phyloP scores from a whole-genome alignment of 345 rosid species.

The Syzygium aqueum region DNA sequence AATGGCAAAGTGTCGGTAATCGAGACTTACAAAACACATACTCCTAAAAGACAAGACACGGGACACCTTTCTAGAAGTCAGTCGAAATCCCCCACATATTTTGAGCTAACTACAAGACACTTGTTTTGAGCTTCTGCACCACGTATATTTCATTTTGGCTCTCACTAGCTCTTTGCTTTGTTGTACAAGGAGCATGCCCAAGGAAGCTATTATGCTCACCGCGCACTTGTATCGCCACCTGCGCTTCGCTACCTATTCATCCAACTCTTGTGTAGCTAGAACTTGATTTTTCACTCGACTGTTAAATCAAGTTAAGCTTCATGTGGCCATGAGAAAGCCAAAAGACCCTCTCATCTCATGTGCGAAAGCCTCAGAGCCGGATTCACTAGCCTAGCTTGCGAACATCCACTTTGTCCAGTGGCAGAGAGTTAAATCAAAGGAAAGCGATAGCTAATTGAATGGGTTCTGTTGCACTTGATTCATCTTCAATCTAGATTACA shows the following conservation, averaged over 20 bases:
- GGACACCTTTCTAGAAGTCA: neutral
- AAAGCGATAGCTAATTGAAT: neutral
- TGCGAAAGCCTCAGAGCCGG: neutral
- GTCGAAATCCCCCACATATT: neutral
- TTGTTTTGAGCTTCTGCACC: neutral
- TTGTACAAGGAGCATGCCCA: neutral
- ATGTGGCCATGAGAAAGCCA: neutral
- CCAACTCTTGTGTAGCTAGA: neutral
- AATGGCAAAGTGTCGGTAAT: neutral
- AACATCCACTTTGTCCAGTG: neutral
- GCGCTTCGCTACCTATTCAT: neutral
- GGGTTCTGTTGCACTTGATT: neutral
- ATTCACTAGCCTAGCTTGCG: neutral
- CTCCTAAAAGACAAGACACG: neutral
- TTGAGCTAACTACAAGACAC: neutral
- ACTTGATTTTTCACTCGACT: neutral
- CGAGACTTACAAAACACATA: neutral
- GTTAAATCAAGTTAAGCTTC: neutral
- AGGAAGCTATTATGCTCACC: neutral
- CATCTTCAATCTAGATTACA: neutral
- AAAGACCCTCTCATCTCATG: neutral
- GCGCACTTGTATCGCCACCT: neutral
- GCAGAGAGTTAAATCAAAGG: neutral
- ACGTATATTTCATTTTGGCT: neutral
- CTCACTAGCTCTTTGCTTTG: neutral